Percentiles rank a stretch among this genome's conserved stretches.
Evolutionary conservation across 108 stramenopile genomes (phyloP).

Genomic region (Epipyxis sp.): DNA sequence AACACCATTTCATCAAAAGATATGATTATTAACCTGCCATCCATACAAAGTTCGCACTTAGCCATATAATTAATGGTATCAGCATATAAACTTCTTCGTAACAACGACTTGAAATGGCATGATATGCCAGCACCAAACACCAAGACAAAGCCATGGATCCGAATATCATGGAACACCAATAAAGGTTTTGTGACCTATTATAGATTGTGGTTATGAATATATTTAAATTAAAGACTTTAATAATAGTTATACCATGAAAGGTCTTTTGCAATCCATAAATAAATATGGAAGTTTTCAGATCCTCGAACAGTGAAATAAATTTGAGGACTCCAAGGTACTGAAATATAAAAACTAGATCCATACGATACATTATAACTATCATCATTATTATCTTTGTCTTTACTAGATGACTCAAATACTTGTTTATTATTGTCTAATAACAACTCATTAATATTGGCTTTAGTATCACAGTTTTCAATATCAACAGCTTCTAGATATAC

Average conservation of each 20-base stretch:
- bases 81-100: constrained; percentile 6
- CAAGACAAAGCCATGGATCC: not conserved
- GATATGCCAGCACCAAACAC: constrained; percentile 1
- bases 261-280: constrained; percentile 30
- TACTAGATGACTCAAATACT: too few relatives aligned
- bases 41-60: constrained; percentile 27
- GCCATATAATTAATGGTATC: constrained; percentile 2
- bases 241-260: too few relatives aligned
- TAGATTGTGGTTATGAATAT: too few relatives aligned
- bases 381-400: too few relatives aligned
- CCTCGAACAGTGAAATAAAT: constrained; percentile 17
- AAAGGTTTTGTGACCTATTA: not conserved
- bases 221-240: too few relatives aligned
- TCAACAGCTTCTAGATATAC: too few relatives aligned
- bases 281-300: constrained; percentile 24
- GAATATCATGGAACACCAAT: not conserved
- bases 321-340: not conserved
- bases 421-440: too few relatives aligned
- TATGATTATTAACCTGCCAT: too few relatives aligned
- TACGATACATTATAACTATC: too few relatives aligned
- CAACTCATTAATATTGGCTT: too few relatives aligned
- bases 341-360: constrained; percentile 17
- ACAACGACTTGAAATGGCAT: not conserved
- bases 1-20: constrained; percentile 3
- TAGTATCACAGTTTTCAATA: too few relatives aligned